Conservation (phyloP, 257 asterid species). For the Solanum ossicruentum region DNA sequence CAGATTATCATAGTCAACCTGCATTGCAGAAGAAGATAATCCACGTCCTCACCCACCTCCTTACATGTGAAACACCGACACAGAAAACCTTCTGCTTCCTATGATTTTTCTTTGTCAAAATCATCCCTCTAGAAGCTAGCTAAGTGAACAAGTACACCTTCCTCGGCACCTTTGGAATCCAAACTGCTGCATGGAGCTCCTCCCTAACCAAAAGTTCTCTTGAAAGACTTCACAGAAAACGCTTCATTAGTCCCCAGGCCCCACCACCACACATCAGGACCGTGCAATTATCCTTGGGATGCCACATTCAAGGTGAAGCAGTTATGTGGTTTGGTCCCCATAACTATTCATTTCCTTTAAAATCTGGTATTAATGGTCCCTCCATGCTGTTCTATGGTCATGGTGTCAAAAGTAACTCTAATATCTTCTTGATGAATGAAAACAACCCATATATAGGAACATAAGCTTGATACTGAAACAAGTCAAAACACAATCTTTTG, state of each 20-base stretch:
- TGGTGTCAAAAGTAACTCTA: neutral
- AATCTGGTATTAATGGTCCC: neutral
- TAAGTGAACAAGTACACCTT: neutral
- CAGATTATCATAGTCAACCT: neutral
- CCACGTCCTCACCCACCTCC: neutral
- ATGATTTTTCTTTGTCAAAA: neutral
- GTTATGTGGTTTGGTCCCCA: neutral
- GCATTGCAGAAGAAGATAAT: neutral
- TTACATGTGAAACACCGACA: neutral
- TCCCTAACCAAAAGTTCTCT: neutral
- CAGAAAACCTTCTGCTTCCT: neutral
- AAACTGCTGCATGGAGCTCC: neutral
- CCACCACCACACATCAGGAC: neutral
- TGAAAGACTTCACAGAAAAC: neutral
- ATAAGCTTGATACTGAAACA: neutral
- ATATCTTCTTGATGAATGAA: neutral
- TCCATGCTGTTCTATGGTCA: neutral
- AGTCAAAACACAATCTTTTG: neutral
- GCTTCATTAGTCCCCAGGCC: neutral
- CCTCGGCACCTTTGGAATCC: neutral
- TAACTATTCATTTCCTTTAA: neutral
- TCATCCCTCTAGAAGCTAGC: neutral
- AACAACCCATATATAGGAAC: neutral
- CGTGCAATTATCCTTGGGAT: neutral
- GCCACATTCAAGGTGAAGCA: neutral